Base-by-base conservation (phyloP, 78 protist genomes). In the Polysphondylium violaceum region DNA sequence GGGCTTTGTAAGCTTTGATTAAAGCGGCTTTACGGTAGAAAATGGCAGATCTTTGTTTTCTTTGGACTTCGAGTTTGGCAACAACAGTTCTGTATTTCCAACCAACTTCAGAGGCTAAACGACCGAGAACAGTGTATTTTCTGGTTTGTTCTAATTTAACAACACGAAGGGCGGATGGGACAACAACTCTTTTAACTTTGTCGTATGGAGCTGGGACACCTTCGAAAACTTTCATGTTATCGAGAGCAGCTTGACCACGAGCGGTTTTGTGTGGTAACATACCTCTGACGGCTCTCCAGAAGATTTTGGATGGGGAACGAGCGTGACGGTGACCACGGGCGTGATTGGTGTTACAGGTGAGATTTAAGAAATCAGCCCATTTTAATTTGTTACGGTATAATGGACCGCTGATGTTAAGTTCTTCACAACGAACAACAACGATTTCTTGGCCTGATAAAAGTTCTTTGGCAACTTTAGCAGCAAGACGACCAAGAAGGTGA, bases 211-310 rank as follows among this genome's bases (percentile, higher is more conserved):
- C 88, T 36, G 99, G 99, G 91, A 97, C 27, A 47, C 99, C 99
- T 50, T 99, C 99, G 93, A 96, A 98, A 50, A 92, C 94, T 93
- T 93, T 89, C 73, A 98, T 90, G 75, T 97, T 94, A 68, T 76
- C 96, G 5, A 99, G 77, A 11, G 99, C 99, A 3, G 79, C 87
- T 19, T n/a, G 83, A 44, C 99, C 99, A 35, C 99, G 98, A 25
- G 92, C 56, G 55, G 98, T 96, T 96, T 97, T 98, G 99, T 98
- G 99, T 74, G 99, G 99, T 56, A 99, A 60, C 99, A 99, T 99
- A 33, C 99, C 99, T 51, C 99, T 98, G 95, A 98, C 88, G 56
- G 95, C 85, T 71, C 98, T 88, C 96, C 81, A 93, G 90, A 99
- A 72, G 76, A 98, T 97, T 65, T 95, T 74, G 12, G 99, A 71